A percentile compares a stretch with the other conserved stretches of the same genome.
These are phyloP conservation scores for Eleusine indica DNA, from an alignment of 176 grass and related monocot species.

Conservation along the genomic window DNA sequence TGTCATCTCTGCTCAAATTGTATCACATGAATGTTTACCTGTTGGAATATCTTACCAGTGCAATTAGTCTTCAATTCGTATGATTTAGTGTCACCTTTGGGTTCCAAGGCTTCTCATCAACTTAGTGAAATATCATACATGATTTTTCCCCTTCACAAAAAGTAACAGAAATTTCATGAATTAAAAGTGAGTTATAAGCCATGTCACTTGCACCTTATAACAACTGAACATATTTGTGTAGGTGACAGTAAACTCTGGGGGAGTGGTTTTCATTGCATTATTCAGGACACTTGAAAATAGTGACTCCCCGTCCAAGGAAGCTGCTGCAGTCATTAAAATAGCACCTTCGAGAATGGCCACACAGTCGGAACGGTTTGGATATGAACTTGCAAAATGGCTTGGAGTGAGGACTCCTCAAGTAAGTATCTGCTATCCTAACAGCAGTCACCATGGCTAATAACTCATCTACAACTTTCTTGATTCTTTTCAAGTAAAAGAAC, in stretches of 20 bases:
- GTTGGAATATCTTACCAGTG: neutral
- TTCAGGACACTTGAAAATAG: constrained; percentile 52
- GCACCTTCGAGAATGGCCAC: constrained; percentile 96
- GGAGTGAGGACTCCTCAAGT: constrained; percentile 91
- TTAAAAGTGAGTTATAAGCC: neutral
- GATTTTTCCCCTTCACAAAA: neutral
- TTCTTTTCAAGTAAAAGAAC: neutral
- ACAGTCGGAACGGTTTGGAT: constrained; percentile 89
- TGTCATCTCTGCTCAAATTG: neutral
- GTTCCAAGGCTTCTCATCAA: neutral
- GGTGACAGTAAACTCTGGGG: constrained; percentile 98
- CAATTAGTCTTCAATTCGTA: neutral
- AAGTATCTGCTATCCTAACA: constrained; percentile 30
- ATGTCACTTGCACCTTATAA: constrained; percentile 6
- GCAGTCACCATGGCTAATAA: constrained; percentile 11
- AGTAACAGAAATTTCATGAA: neutral
- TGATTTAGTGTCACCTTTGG: neutral
- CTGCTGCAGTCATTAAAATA: constrained; percentile 94
- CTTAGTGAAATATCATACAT: neutral
- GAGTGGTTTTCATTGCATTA: constrained; percentile 86
- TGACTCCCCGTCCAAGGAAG: constrained; percentile 52
- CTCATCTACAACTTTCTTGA: constrained; percentile 35
- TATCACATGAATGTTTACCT: neutral
- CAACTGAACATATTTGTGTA: constrained; percentile 15
- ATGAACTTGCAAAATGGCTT: constrained; percentile 95